Conservation (phyloP, 352 stramenopile genomes). For the Pythium plurisporium region DNA sequence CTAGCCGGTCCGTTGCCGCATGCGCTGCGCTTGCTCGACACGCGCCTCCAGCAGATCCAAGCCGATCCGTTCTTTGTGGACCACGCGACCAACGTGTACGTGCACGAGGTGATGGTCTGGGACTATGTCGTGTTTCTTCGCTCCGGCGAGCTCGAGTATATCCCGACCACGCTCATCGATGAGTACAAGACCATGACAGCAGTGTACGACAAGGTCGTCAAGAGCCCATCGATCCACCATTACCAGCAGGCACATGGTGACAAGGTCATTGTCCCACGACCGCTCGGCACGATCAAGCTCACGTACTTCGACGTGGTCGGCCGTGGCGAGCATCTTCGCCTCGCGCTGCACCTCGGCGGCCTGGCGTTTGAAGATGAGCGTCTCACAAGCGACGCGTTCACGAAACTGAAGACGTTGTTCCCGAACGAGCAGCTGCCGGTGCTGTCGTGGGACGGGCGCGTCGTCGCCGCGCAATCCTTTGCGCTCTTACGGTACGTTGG, state of each 20-base stretch:
- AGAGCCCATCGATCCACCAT: not conserved
- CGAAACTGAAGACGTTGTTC: slow-evolving; percentile 18
- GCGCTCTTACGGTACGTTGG: slow-evolving; percentile 36
- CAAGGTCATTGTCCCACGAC: not conserved
- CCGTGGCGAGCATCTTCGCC: slow-evolving; percentile 23
- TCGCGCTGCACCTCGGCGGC: slow-evolving; percentile 23
- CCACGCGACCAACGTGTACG: slow-evolving; percentile 7
- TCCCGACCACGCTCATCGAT: slow-evolving; percentile 17
- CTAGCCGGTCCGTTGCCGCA: slow-evolving; percentile 1
- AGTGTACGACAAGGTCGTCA: slow-evolving; percentile 17
- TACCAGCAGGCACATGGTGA: not conserved
- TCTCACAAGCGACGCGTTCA: slow-evolving; percentile 23
- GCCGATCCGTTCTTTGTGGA: not conserved
- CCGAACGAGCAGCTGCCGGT: slow-evolving; percentile 29
- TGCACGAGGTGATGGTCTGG: slow-evolving; percentile 26
- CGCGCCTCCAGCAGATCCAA: slow-evolving; percentile 4
- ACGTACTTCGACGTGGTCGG: slow-evolving; percentile 31
- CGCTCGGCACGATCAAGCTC: slow-evolving; percentile 7
- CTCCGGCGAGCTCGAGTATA: slow-evolving; percentile 6
- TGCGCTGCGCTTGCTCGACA: slow-evolving; percentile 3
- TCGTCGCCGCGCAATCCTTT: slow-evolving; percentile 20
- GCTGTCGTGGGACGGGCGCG: slow-evolving; percentile 19
- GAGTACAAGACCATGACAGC: slow-evolving; percentile 14
- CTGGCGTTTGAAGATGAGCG: slow-evolving; percentile 35
- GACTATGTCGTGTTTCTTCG: slow-evolving; percentile 16